Evolutionary conservation across 306 rosid species (phyloP).

Genomic region (Cucumis hystrix): DNA sequence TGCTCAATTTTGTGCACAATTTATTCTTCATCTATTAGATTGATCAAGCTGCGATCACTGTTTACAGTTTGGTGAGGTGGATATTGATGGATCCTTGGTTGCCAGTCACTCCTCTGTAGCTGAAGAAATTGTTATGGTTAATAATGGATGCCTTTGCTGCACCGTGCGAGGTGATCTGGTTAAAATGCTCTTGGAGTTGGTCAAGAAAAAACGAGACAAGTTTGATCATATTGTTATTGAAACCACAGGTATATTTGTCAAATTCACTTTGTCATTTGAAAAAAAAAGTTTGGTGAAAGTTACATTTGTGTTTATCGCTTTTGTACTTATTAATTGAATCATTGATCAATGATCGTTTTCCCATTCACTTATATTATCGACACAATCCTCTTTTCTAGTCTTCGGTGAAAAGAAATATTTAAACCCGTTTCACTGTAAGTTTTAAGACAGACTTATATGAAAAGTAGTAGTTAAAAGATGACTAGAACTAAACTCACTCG

Average conservation of each 20-base stretch:
- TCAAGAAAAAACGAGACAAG: conserved; percentile 48
- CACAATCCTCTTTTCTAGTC: not conserved
- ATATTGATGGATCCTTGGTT: conserved; percentile 88
- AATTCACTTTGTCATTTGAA: no score
- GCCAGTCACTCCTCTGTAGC: conserved; percentile 67
- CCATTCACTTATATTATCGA: not conserved
- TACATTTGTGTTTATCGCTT: not conserved
- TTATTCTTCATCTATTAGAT: not conserved
- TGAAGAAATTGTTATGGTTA: conserved; percentile 82
- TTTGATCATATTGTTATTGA: conserved; percentile 87
- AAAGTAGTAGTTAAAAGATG: not conserved
- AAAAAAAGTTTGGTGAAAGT: not conserved
- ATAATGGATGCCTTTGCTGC: conserved; percentile 89
- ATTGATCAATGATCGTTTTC: not conserved
- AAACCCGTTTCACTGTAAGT: not conserved
- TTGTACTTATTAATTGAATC: not conserved
- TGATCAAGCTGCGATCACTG: not conserved
- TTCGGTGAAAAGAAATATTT: not conserved
- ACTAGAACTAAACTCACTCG: not conserved
- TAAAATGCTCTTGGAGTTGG: conserved; percentile 75
- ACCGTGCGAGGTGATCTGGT: conserved; percentile 90
- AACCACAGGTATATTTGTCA: conserved; percentile 53
- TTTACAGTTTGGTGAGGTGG: conserved; percentile 94
- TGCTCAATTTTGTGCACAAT: not conserved
- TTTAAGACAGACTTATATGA: not conserved